Evolutionary conservation across 2,329 filamentous ascomycete genomes (phyloP), one percentile per base, ranked within the genome.

Genomic region (Colletotrichum sublineola): DNA sequence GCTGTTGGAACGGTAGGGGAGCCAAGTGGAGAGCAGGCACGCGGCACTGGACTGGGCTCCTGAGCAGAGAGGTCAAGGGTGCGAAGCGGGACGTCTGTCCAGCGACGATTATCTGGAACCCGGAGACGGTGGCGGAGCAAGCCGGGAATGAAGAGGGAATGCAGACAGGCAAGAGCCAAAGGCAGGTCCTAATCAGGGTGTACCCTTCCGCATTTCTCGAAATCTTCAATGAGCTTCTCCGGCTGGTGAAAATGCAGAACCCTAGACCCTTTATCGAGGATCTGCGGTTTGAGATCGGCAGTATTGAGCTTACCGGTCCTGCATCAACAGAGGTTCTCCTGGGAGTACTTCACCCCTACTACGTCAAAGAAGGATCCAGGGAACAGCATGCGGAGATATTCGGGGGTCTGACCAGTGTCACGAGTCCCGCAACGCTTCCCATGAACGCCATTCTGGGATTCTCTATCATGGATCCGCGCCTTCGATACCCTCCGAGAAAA

Each of bases 191-290:
- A 68, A 81, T 98, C 63, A 88, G 95, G 67, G 84, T 96, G 1
- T 96, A 98, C 79, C 96, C 96, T 2, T 92, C 95, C 29, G 92
- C 93, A 8, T 96, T 94, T 77, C 82, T 90, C 1, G 88, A 93
- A 75, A 80, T 92, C 0, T 95, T 93, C 85, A 85, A 90, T 31
- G 87, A 92, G 72, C 80, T 94, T 2, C 77, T 90, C 20, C 84
- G 84, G 2, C 80, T 90, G 1, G 84, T 85, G 24, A 92, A 89
- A 77, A 86, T 88, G 73, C 88, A 90, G 75, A 91, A 86, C 50
- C 91, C 91, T 1, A 83, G 84, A 5, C 85, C 93, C 8, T 88
- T 87, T 40, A 84, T 93, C 9, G 91, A 93, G 76, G 92, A 94
- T 76, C 79, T 94, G 44, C 89, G 92, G 0, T 93, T 91, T 72